Evolutionary conservation across 495 filamentous ascomycete species (phyloP), one percentile per base, ranked within the genome.

Genomic region (Viridothelium virens): DNA sequence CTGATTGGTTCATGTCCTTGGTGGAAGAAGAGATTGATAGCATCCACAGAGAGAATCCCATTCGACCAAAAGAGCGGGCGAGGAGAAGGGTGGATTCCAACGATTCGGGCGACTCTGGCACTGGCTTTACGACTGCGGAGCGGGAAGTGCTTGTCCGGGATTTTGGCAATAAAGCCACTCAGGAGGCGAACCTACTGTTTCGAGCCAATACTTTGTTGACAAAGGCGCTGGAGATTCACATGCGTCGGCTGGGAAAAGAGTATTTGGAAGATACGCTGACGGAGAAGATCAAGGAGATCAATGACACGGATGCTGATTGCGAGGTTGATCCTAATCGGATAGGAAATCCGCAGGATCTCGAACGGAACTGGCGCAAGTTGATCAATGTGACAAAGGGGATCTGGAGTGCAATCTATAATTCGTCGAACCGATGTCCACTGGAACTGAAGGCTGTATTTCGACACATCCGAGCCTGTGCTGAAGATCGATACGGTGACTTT

Each of bases 11-110:
- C 37, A 94, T 91, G 77, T 85, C 89, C 2, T 80, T 99, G 62
- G 90, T 96, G 11, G 95, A 99, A 73, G 92, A 96, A 70, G 94
- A 99, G 75, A 97, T 99, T 64, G 94, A 97, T 72, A 93, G 91
- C 7, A 84, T 92, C 10, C 86, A 89, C 67, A 96, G 87, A 74
- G 92, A 96, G 70, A 79, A 82, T 14, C 81, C 84, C 1, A 80
- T 87, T 63, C 84, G 89, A 56, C 78, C 91, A 36, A 94, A 91
- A 77, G 89, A 84, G 66, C 25, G 68, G 16, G 61, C 18, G 18
- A 59, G 36, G 53, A 82, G 84, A 56, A 83, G 91, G 12, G 82
- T 95, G 47, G 89, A 89, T 68, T 91, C 89, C 1, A 90, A 88
- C 73, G 89, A 93, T 68, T 89, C 90, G 1, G 82, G 83, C 61